These are phyloP conservation scores for Cucurbita moschata DNA, from an alignment of 306 rosid genomes.

Conservation along the genomic window DNA sequence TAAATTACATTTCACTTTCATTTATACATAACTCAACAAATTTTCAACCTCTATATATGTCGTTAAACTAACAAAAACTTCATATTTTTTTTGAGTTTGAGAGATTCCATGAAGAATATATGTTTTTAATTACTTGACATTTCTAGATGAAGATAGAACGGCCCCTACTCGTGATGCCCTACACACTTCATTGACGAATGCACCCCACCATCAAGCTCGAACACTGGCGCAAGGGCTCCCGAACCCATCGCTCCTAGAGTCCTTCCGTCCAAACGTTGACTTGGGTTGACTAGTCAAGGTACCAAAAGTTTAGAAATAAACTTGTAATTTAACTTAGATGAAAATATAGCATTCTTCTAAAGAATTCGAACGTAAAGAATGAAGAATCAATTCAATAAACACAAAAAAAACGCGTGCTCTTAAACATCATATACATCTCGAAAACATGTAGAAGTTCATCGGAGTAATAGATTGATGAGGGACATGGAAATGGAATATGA, in stretches of 20 bases:
- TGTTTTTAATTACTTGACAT: no score
- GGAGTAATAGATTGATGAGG: background rate
- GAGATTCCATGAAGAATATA: no score
- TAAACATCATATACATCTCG: background rate
- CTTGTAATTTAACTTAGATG: no score
- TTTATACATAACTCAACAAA: no score
- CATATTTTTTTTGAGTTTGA: no score
- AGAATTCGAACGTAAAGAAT: no score
- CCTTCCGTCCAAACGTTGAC: conserved; percentile 48
- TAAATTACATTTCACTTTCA: background rate
- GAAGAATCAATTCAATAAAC: background rate
- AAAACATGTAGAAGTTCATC: background rate
- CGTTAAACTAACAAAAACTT: no score
- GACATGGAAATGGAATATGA: background rate
- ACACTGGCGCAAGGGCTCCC: conserved; percentile 87
- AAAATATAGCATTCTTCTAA: no score
- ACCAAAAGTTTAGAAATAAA: no score
- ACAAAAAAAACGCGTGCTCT: background rate
- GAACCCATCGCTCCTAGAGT: conserved; percentile 29
- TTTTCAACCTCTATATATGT: no score
- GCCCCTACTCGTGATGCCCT: conserved; percentile 54
- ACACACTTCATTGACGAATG: conserved; percentile 37
- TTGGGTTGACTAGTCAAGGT: conserved; percentile 72
- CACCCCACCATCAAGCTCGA: conserved; percentile 22
- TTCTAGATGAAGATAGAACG: conserved; percentile 51